These are phyloP conservation scores for Plicaturopsis crispa DNA, from an alignment of 768 basidiomycete species.

Conservation along the genomic window DNA sequence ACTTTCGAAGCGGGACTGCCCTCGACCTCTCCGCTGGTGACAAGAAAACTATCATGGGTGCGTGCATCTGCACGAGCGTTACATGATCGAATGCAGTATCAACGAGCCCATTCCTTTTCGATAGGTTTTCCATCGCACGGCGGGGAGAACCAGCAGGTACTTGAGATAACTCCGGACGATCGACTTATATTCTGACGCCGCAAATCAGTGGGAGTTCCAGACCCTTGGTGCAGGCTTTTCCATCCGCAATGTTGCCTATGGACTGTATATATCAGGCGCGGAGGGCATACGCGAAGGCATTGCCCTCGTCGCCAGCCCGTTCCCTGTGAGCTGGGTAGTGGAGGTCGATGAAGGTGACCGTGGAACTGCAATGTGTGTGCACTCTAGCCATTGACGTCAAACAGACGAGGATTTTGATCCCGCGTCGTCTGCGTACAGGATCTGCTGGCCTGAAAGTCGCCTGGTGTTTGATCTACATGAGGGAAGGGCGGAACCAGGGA, in stretches of 20 bases:
- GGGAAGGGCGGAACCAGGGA: background rate
- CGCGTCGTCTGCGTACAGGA: background rate
- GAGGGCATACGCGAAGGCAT: conserved; percentile 8
- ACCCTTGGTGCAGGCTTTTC: background rate
- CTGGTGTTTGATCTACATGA: background rate
- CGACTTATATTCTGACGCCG: background rate
- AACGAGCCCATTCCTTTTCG: background rate
- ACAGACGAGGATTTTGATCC: background rate
- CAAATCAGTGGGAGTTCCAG: background rate
- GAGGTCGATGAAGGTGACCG: conserved; percentile 10
- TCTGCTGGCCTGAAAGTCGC: background rate
- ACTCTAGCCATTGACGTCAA: too few species aligned
- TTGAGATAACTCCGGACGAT: background rate
- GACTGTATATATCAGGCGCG: conserved; percentile 13
- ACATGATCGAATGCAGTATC: background rate
- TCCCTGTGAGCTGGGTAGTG: conserved; percentile 16
- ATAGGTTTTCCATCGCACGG: conserved; percentile 3
- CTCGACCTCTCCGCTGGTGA: conserved; percentile 16
- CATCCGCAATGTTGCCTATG: conserved; percentile 1
- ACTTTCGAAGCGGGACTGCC: conserved; percentile 15
- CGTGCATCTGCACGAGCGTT: background rate
- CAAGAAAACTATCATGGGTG: background rate
- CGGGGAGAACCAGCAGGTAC: background rate
- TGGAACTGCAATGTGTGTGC: conserved; percentile 5
- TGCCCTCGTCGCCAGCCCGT: conserved; percentile 14